Base-by-base conservation (phyloP, 345 rosid species). In the Populus davidiana region DNA sequence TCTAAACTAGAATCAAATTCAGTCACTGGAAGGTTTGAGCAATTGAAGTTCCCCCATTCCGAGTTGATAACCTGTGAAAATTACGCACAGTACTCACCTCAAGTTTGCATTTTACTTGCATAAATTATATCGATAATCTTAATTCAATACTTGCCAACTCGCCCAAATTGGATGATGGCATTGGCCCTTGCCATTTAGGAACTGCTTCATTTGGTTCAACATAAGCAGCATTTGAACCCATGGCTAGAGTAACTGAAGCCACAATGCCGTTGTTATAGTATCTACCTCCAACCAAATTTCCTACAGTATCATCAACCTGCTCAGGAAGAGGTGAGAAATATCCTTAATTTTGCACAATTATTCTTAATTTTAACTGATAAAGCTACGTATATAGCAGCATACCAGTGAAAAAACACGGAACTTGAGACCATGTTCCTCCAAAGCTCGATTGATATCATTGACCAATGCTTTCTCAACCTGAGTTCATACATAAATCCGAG, bases 21-120 rank as follows among this genome's bases (percentile, higher is more conserved):
- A 1, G 92, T 87, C 44, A 82, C 2, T 1, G 93, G 94, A 80
- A 91, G 86, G 67, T 85, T 81, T 59, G 81, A 69, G 17, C 86
- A 89, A 67, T 65, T 86, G 79, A 92, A 91, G 81, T 85, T 87
- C 35, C 90, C 87, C 97, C 94, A 91, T 41, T 88, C 93, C 66
- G 77, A 82, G 80, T 84, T 85, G 67, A 92, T 84, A 68, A 86
- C 89, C 94, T 91, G 84, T 41, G 36, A 64, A 71, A 63, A 47
- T 76, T 20, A 75, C 68, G 11, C 36, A 56, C 44, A 27, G 27
- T 27, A 35, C 54, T 50, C 25, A 13, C 18, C 18, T 47, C 11
- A 14, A 14, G 17, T 13, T 47, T 47, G 5, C 50, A 47, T 47
- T 12, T 47, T 13, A 47, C 5, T 12, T 13, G 0, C 50, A 47